A percentile compares a stretch with the other conserved stretches of the same genome.
phyloP scores from a whole-genome alignment of 1,284 basidiomycete genomes.

The Volvariella surrecta region DNA sequence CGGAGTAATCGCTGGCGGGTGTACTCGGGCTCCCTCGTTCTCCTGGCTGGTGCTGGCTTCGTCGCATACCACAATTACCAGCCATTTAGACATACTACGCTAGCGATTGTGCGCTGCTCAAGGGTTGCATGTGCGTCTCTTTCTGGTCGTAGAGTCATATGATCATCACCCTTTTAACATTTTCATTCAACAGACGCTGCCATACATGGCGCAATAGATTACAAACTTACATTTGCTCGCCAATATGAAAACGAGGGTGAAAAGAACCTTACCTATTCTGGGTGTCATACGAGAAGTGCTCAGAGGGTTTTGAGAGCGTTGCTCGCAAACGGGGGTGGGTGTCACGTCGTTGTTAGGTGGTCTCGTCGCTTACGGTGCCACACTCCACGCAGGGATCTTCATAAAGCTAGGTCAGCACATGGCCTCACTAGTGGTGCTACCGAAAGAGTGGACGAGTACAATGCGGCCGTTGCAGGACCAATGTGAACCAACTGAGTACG shows the following conservation, averaged over 20 bases:
- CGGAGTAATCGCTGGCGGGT: slow-evolving; percentile 16
- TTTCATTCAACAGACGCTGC: slow-evolving; percentile 40
- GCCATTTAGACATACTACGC: slow-evolving; percentile 52
- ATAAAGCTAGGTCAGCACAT: slow-evolving; percentile 94
- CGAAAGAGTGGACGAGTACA: slow-evolving; percentile 70
- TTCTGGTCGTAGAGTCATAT: slow-evolving; percentile 1
- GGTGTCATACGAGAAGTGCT: slow-evolving; percentile 80
- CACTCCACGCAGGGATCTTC: slow-evolving; percentile 57
- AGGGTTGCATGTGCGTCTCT: slow-evolving; percentile 48
- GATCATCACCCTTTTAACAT: background rate
- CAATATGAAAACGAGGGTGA: slow-evolving; percentile 50
- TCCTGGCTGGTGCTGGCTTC: slow-evolving; percentile 32
- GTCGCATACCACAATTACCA: slow-evolving; percentile 51
- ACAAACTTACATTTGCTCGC: slow-evolving; percentile 70
- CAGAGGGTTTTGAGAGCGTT: slow-evolving; percentile 70
- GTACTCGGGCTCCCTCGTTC: slow-evolving; percentile 21
- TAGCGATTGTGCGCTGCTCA: slow-evolving; percentile 69
- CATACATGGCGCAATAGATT: slow-evolving; percentile 67
- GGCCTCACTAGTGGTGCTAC: slow-evolving; percentile 64
- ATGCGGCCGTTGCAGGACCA: slow-evolving; percentile 76
- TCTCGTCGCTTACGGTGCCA: slow-evolving; percentile 1
- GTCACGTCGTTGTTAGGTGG: background rate
- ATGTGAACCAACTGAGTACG: slow-evolving; percentile 72
- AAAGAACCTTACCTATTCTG: slow-evolving; percentile 51
- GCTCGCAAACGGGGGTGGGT: slow-evolving; percentile 77